Evolutionary conservation across 495 filamentous ascomycete species (phyloP), one percentile per base, ranked within the genome.

Genomic region (Hypoxylon lenormandii): DNA sequence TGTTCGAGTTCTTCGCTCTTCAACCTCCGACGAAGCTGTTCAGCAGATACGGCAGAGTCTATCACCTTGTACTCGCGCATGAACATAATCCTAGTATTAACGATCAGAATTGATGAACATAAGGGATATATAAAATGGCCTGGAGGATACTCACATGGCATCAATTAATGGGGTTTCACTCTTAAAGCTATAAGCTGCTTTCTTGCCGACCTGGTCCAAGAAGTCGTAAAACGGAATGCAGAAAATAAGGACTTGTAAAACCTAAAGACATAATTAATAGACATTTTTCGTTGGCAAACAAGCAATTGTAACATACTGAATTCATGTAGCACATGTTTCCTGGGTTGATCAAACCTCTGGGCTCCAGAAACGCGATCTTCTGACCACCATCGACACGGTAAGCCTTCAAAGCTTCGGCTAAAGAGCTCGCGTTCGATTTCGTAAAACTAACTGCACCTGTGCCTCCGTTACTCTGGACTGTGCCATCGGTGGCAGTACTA

Each of bases 241-340:
- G 60, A 91, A 97, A 60, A 97, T 84, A 60, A 98, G 82, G 73
- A 95, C 90, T 88, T 98, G 95, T 52, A 98, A 82, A 75, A 97
- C 88, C 93, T 97, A 61, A 12, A 53, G 33, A 30, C 1, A 37
- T 37, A 43, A 6, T 66, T 51, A 72, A 4, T 6, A 45, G 62
- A 33, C 30, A 50, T 40, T 13, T 60, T 0, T 10, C 12, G 19
- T 38, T 6, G 38, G 8, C 0, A 15, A 10, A 12, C 5, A 12
- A 8, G 21, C 28, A 42, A n/a, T 18, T 4, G 30, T 1, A 21
- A 79, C 92, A 81, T 85, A 98, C 95, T 46, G 95, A 97, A 82
- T 98, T 98, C 96, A 98, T 98, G 82, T 97, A 98, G 80, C 95
- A 98, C 93, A 98, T 95, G 74, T 98, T 98, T 6, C 95, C 95